A percentile compares a stretch with the other conserved stretches of the same genome.
Evolutionary conservation across 192 early-diverging fungal species (phyloP).

Genomic region (Podila epicladia): DNA sequence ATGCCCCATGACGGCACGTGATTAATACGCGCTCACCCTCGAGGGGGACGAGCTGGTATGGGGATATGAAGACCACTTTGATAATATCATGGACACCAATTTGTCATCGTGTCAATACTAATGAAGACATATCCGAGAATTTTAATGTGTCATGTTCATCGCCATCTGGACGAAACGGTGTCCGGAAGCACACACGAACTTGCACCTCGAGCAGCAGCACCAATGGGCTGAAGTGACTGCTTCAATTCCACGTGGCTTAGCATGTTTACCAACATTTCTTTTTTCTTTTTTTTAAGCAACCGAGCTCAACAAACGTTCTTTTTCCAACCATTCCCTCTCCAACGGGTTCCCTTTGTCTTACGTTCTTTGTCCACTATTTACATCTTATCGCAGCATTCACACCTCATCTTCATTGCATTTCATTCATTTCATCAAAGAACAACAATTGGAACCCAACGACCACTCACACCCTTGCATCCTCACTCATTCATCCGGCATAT

Average conservation of each 20-base stretch:
- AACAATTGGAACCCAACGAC: background rate
- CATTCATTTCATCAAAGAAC: background rate
- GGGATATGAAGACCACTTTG: too few relatives aligned
- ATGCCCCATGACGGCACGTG: too few relatives aligned
- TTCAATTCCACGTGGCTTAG: background rate
- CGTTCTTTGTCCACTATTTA: background rate
- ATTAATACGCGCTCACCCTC: too few relatives aligned
- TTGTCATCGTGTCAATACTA: too few relatives aligned
- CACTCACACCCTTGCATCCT: background rate
- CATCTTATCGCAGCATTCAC: background rate
- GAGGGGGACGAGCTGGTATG: too few relatives aligned
- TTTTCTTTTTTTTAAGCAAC: background rate
- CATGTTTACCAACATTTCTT: background rate
- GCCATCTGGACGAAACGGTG: too few relatives aligned
- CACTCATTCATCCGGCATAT: background rate
- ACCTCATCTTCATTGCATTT: background rate
- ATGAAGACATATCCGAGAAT: too few relatives aligned
- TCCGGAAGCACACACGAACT: too few relatives aligned
- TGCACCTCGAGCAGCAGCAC: too few relatives aligned
- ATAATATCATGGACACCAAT: too few relatives aligned
- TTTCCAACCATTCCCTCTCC: background rate
- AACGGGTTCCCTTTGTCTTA: background rate
- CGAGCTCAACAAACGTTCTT: background rate
- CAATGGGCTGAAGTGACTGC: too few relatives aligned
- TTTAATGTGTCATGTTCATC: too few relatives aligned